A percentile compares a stretch with the other conserved stretches of the same genome.
These are phyloP conservation scores for Lecanosticta acicola DNA, from an alignment of 2,329 filamentous ascomycete genomes.

Conservation along the genomic window DNA sequence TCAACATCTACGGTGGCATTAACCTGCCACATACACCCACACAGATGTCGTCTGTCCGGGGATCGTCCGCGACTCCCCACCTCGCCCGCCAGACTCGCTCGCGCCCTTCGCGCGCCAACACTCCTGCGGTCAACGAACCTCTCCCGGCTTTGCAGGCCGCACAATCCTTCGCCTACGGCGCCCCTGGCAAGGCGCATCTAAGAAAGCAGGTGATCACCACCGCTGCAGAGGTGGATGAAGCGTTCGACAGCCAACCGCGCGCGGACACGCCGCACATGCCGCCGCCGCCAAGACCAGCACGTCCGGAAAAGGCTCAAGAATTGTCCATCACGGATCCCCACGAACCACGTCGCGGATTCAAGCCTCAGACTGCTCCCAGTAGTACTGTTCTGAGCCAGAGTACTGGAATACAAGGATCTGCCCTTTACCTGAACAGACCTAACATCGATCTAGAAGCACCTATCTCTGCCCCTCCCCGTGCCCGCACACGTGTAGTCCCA, in stretches of 20 bases:
- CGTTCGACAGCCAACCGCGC: background rate
- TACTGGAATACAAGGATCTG: background rate
- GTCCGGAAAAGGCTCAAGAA: background rate
- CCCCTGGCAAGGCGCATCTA: background rate
- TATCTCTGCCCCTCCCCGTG: background rate
- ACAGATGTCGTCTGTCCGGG: too few species aligned
- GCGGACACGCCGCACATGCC: background rate
- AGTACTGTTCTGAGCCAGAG: background rate
- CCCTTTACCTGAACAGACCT: background rate
- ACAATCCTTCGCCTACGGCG: background rate
- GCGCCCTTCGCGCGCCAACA: background rate
- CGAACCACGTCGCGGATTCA: background rate
- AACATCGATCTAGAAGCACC: background rate
- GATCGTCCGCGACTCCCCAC: background rate
- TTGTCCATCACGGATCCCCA: background rate
- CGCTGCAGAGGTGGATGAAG: background rate
- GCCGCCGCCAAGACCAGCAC: background rate
- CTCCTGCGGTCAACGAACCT: background rate
- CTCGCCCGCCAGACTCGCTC: background rate
- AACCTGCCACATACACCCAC: background rate
- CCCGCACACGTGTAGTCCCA: too few species aligned
- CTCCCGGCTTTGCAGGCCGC: background rate
- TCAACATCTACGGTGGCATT: background rate
- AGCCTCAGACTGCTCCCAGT: background rate
- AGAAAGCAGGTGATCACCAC: background rate